Evolutionary conservation across 257 asterid genomes (phyloP), one percentile per base, ranked within the genome.

Genomic region (Petrea volubilis): DNA sequence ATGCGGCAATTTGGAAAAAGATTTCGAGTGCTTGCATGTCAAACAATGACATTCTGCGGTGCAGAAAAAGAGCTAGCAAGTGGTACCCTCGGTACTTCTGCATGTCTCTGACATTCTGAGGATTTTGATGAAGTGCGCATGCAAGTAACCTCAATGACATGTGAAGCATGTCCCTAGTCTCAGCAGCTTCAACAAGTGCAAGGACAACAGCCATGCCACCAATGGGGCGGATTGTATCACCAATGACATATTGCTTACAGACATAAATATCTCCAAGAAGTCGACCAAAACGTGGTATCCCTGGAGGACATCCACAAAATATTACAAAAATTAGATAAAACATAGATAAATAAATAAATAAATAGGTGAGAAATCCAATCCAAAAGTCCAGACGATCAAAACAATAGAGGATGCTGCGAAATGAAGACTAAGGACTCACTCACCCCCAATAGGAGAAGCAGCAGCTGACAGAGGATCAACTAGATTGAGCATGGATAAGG

Each of bases 391-490:
- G 9, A 61, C 28, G 24, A 62, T 51, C 53, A 59, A 31, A 46
- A 33, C 14, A 7, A 44, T 40, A 71, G 21, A 41, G 49, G 49
- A 56, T 29, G 56, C 66, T 67, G 71, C 0, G 51, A 25, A 46
- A 66, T 36, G 44, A 68, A 41, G 27, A 51, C 13, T 33, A 33
- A 38, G 11, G 27, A 72, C 63, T 67, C 64, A 85, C 94, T 87
- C 76, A 90, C 99, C 98, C 52, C 98, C 99, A 79, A 95, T 95
- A 29, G 99, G 96, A 80, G 99, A 95, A 73, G 99, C 99, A 63
- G 97, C 98, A 77, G 96, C 94, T 20, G 99, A 95, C 82, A 90
- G 84, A 67, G 99, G 98, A 90, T 95, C 99, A 17, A 95, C 98
- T 70, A 95, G 91, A 86, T 95, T 95, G 82, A 95, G 98, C 94